Percentiles rank a stretch among this genome's conserved stretches.
Evolutionary conservation across 2,329 filamentous ascomycete species (phyloP).

Genomic region (Plenodomus tracheiphilus): DNA sequence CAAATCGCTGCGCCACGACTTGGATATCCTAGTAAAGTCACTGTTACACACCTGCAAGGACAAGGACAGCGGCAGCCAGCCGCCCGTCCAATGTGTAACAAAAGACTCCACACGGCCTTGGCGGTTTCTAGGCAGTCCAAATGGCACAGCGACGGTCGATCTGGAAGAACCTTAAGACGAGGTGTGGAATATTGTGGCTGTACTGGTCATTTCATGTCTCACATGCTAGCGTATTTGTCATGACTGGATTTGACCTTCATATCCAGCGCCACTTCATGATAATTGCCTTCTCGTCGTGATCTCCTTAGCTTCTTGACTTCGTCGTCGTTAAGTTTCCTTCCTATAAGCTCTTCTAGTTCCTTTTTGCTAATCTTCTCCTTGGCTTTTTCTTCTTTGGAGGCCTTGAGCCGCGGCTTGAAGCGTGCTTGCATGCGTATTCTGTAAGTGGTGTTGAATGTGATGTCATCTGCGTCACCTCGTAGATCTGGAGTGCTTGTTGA

Average conservation of each 20-base stretch:
- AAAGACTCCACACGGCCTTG: conserved; percentile 9
- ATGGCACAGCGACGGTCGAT: neutral
- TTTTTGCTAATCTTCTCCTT: conserved; percentile 82
- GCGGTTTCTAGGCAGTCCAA: conserved; percentile 4
- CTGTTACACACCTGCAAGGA: conserved; percentile 5
- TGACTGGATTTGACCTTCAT: conserved; percentile 88
- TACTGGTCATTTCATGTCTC: conserved; percentile 1
- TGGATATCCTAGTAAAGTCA: too few relatives aligned
- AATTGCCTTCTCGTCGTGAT: conserved; percentile 83
- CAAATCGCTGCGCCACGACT: conserved; percentile 2
- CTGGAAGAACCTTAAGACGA: neutral
- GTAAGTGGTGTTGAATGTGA: conserved; percentile 71
- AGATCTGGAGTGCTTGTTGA: conserved; percentile 60
- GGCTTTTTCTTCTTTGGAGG: conserved; percentile 80
- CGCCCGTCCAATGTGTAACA: conserved; percentile 9
- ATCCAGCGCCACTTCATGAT: conserved; percentile 83
- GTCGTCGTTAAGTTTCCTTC: conserved; percentile 75
- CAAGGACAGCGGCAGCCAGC: conserved; percentile 2
- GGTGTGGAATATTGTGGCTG: neutral
- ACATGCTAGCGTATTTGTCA: conserved; percentile 42
- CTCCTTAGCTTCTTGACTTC: conserved; percentile 83
- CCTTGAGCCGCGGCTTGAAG: conserved; percentile 84
- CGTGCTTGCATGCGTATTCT: conserved; percentile 91
- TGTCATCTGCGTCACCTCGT: conserved; percentile 72
- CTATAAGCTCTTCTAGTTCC: conserved; percentile 81